Conservation (phyloP, 495 filamentous ascomycete species). For the Lasiosphaeria miniovina region DNA sequence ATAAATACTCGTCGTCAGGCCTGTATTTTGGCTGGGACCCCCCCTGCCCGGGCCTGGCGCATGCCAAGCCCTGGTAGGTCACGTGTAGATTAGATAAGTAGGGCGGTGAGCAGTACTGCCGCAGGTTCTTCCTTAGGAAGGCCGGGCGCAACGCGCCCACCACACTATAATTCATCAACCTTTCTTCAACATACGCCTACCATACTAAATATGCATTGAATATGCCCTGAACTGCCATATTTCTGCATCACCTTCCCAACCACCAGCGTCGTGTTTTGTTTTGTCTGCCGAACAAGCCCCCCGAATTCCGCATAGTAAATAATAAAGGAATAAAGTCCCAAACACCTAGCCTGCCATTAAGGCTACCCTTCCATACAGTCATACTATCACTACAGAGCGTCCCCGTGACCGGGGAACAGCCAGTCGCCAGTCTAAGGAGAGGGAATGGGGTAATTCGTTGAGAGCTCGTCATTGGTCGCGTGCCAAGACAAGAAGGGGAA, state of each 20-base stretch:
- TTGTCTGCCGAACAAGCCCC: constrained; percentile 8
- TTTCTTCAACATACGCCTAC: too few species aligned
- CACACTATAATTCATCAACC: too few species aligned
- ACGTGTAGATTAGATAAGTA: too few species aligned
- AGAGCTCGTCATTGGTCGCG: constrained; percentile 1
- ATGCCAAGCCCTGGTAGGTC: too few species aligned
- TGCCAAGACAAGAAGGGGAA: neutral
- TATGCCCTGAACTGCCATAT: too few species aligned
- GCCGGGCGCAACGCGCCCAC: too few species aligned
- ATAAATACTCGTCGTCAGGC: too few species aligned
- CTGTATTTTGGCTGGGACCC: too few species aligned
- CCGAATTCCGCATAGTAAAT: neutral
- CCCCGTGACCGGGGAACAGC: neutral
- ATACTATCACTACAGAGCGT: constrained; percentile 12
- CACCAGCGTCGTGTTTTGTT: constrained; percentile 5
- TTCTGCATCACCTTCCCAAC: neutral
- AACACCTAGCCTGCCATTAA: constrained; percentile 1
- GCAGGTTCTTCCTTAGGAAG: too few species aligned
- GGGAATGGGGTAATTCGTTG: constrained; percentile 1
- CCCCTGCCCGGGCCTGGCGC: too few species aligned
- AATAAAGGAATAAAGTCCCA: constrained; percentile 5
- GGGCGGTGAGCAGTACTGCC: too few species aligned
- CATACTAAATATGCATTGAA: too few species aligned
- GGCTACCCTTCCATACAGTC: neutral
- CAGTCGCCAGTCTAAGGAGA: constrained; percentile 17